These are phyloP conservation scores for Mycena crocata DNA, from an alignment of 768 basidiomycete genomes.

Conservation along the genomic window DNA sequence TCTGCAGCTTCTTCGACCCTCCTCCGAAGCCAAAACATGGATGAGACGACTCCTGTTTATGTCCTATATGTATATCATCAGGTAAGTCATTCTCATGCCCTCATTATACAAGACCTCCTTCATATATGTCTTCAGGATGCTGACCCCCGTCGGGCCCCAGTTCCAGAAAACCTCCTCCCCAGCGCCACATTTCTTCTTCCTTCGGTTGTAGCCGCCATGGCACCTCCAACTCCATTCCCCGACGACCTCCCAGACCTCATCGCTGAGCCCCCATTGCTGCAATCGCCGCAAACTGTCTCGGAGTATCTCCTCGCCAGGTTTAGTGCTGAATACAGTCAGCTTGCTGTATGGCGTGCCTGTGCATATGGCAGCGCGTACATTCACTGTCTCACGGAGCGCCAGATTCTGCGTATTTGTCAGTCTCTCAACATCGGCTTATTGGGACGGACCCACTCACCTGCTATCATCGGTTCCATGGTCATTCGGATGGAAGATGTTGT, in stretches of 20 bases:
- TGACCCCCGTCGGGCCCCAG: too few species aligned
- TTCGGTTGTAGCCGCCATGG: too few species aligned
- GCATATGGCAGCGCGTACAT: conserved; percentile 3
- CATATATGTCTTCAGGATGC: neutral
- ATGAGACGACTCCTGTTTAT: neutral
- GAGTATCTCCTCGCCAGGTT: neutral
- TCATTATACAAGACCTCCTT: too few species aligned
- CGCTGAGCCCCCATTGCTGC: too few species aligned
- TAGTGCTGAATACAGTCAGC: neutral
- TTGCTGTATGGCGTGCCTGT: neutral
- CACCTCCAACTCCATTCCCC: too few species aligned
- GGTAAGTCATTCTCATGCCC: neutral
- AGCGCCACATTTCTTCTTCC: too few species aligned
- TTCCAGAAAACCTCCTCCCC: too few species aligned
- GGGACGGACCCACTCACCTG: neutral
- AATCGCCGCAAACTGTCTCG: too few species aligned
- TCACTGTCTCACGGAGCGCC: conserved; percentile 4
- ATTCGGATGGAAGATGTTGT: conserved; percentile 10
- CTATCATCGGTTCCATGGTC: neutral
- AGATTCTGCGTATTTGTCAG: neutral
- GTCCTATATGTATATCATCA: conserved; percentile 10
- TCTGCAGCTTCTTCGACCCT: neutral
- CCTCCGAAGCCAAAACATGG: neutral
- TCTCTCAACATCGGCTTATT: neutral
- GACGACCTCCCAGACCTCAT: too few species aligned